Percentiles rank a stretch among this genome's conserved stretches.
phyloP scores from a whole-genome alignment of 192 early-diverging fungal species.

The Linnemannia zychae region DNA sequence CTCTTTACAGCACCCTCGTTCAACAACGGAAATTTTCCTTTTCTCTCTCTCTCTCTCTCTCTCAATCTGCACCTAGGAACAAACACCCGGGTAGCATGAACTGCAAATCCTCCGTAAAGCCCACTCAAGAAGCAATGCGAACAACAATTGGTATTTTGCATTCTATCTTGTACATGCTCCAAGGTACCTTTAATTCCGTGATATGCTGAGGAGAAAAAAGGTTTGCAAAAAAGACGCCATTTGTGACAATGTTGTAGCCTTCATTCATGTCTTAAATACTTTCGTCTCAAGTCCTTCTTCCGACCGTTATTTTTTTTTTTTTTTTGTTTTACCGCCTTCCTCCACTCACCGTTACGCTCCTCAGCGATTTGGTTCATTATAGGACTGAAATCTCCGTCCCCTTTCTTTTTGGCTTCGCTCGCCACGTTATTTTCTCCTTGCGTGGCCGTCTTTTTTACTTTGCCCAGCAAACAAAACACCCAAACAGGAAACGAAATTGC shows the following conservation, averaged over 20 bases:
- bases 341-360: not conserved
- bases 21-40: too few relatives aligned
- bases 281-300: not conserved
- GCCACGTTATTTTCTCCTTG: conserved; percentile 6
- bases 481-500: not conserved
- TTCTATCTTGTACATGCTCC: too few relatives aligned
- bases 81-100: not conserved
- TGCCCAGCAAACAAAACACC: not conserved
- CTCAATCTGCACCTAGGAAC: too few relatives aligned
- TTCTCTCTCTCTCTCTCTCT: too few relatives aligned
- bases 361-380: not conserved
- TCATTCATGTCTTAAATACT: not conserved
- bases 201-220: not conserved
- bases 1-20: too few relatives aligned
- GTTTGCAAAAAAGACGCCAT: conserved; percentile 2
- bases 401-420: not conserved
- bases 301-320: not conserved
- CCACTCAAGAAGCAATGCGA: not conserved
- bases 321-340: not conserved
- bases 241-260: not conserved
- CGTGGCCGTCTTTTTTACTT: not conserved
- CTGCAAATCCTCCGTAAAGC: not conserved
- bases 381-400: not conserved
- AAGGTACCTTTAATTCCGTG: not conserved
- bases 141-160: too few relatives aligned